Evolutionary conservation across 2,329 filamentous ascomycete species (phyloP), one percentile per base, ranked within the genome.

Genomic region (Colletotrichum orchidophilum): DNA sequence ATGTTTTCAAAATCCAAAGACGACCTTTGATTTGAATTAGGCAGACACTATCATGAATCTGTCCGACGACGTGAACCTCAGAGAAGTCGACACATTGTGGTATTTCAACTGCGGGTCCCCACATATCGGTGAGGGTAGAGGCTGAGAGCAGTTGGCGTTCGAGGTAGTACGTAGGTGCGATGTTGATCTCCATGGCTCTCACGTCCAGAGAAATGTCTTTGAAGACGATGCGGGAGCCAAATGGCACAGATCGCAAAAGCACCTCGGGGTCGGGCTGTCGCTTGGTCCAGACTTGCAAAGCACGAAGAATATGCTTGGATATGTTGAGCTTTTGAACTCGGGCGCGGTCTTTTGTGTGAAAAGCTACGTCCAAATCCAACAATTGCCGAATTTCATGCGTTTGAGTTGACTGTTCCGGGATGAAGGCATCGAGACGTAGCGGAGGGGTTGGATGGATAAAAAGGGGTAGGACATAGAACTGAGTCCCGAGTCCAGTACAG

Each of bases 1-100:
- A 77, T 3, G 87, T 87, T 76, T 91, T 91, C 78, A 91, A 84
- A 66, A 90, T 86, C 81, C 84, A 87, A 2, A 82, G 77, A 58
- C 80, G 75, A 7, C 78, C 80, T 24, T 79, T 73, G 50, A 87
- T 81, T 35, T 80, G 79, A 54, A 90, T 87, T 15, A 90, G 80
- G 66, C 86, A 89, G 54, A 91, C 86, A 71, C 88, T 90, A 75
- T 91, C 89, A 73, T 90, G 87, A 21, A 90, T 78, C 77, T 91
- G 86, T 24, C 82, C 81, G 70, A 87, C 75, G 57, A 90, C 84
- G 49, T 83, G 80, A n/a, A 91, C 77, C 21, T 84, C 79, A 60
- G 77, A 78, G 39, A 91, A 83, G 73, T 89, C 85, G 65, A 91
- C 75, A 0, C 81, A 76, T 15, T 80, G 80, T 0, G 88, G 87